phyloP scores from a whole-genome alignment of 2,329 filamentous ascomycete species.

The Aureobasidium sp. region DNA sequence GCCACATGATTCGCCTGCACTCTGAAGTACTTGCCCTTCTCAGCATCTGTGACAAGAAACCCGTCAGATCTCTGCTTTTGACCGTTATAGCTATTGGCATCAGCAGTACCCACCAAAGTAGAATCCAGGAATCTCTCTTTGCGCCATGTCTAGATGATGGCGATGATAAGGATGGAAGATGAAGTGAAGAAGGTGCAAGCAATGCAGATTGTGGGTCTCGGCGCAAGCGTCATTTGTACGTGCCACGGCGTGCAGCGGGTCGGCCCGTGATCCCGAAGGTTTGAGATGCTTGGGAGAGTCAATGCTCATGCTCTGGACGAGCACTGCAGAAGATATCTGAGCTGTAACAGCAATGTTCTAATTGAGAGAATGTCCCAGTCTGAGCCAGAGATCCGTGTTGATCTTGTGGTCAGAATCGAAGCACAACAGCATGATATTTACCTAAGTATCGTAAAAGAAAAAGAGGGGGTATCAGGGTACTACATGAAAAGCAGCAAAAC shows the following conservation, averaged over 20 bases:
- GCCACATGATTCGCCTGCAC: constrained; percentile 35
- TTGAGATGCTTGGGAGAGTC: not conserved
- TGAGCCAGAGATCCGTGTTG: not conserved
- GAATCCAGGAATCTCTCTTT: constrained; percentile 34
- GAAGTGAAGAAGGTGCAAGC: not conserved
- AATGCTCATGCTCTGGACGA: not conserved
- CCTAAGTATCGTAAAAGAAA: not conserved
- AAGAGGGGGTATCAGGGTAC: constrained; percentile 2
- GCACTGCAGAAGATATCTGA: not conserved
- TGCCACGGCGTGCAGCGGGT: not conserved
- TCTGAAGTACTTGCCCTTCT: constrained; percentile 46
- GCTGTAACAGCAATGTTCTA: too few relatives aligned
- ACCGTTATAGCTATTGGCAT: not conserved
- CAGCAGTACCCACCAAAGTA: constrained; percentile 33
- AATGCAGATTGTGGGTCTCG: not conserved
- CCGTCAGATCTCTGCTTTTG: not conserved
- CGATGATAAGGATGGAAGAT: not conserved
- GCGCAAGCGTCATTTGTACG: not conserved
- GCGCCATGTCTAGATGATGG: not conserved
- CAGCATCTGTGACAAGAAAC: constrained; percentile 28
- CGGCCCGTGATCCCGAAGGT: not conserved
- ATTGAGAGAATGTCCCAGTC: too few relatives aligned
- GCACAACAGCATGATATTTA: not conserved
- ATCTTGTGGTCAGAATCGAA: not conserved
- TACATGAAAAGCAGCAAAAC: not conserved